Base-by-base conservation (phyloP, 2,329 filamentous ascomycete genomes). In the Cladosporium sphaerospermum region DNA sequence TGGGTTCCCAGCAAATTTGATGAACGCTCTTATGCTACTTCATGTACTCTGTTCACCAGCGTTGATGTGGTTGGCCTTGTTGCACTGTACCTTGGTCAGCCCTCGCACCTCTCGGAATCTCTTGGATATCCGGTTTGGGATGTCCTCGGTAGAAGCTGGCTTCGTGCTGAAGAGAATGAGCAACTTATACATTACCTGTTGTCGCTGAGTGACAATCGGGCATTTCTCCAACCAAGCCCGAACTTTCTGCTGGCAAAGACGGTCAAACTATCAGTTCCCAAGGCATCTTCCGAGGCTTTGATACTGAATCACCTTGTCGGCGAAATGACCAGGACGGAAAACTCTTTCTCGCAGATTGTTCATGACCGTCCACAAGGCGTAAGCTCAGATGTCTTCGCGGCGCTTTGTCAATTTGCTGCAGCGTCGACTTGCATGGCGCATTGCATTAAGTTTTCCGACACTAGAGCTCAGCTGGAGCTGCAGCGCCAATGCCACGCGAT, bases 1-100 rank as follows among this genome's bases (percentile, higher is more conserved):
- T 99, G 92, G 90, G 84, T 83, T 59, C 86, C 90, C 59, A 84
- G 69, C 61, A 71, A 69, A 3, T 72, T 78, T 57, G 71, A 74
- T 14, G 89, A 95, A 62, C 74, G 80, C 52, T 72, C 76, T 4
- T 88, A 86, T 67, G 80, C 83, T n/a, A 78, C 81, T 4, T 78
- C 81, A 14, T 78, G 85, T 59, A 80, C 83, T 2, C 69, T 75
- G 9, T 85, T 87, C 37, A 78, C 79, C 13, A 82, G 87, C 3
- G 64, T 78, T 32, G 82, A 90, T 58, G 68, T 95, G 18, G 71
- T 87, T 36, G 82, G 82, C 58, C 71, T 95, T 4, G 67, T 96
- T n/a, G 74, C 82, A 56, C 77, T 79, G 13, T 89, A 87, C 61
- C 83, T 86, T 36, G 87, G 88, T 56, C 70, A 75, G 37, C 54